These are phyloP conservation scores for Escallonia rubra DNA, from an alignment of 129 eudicot genomes.

Conservation along the genomic window DNA sequence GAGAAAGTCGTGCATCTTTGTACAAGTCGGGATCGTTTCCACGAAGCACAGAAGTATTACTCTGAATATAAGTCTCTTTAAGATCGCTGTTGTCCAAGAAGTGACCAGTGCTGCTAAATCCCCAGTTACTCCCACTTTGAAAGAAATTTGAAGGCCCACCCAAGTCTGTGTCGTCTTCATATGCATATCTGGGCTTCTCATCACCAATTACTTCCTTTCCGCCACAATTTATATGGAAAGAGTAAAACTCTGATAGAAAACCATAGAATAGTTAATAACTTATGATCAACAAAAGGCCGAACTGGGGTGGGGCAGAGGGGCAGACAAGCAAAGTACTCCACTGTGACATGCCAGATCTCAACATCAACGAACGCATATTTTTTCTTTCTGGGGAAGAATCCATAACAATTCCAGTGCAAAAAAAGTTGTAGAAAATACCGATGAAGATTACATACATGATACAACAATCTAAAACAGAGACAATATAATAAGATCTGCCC, in stretches of 20 bases:
- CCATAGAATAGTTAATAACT: not conserved
- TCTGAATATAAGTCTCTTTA: slow-evolving; percentile 3
- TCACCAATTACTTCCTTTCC: slow-evolving; percentile 13
- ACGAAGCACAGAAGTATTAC: slow-evolving; percentile 9
- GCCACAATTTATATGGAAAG: slow-evolving; percentile 49
- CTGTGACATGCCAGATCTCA: too few species aligned
- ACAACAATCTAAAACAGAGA: too few species aligned
- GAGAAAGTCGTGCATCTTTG: slow-evolving; percentile 53
- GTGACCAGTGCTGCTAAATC: slow-evolving; percentile 69
- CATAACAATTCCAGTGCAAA: too few species aligned
- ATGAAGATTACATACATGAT: too few species aligned
- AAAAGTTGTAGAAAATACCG: too few species aligned
- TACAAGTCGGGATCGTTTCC: slow-evolving; percentile 28
- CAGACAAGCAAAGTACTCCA: too few species aligned
- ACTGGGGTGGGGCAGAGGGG: too few species aligned
- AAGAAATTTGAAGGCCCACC: slow-evolving; percentile 27
- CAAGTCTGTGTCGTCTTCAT: slow-evolving; percentile 19
- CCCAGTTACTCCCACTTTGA: slow-evolving; percentile 34
- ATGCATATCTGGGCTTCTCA: slow-evolving; percentile 4
- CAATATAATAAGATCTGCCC: too few species aligned
- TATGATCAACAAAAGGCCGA: too few species aligned
- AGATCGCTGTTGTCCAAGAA: slow-evolving; percentile 40
- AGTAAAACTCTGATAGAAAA: slow-evolving; percentile 18
- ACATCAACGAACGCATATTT: too few species aligned
- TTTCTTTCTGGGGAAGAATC: too few species aligned